Base-by-base conservation (phyloP, 2,329 filamentous ascomycete species). In the Aspergillus caelatus region DNA sequence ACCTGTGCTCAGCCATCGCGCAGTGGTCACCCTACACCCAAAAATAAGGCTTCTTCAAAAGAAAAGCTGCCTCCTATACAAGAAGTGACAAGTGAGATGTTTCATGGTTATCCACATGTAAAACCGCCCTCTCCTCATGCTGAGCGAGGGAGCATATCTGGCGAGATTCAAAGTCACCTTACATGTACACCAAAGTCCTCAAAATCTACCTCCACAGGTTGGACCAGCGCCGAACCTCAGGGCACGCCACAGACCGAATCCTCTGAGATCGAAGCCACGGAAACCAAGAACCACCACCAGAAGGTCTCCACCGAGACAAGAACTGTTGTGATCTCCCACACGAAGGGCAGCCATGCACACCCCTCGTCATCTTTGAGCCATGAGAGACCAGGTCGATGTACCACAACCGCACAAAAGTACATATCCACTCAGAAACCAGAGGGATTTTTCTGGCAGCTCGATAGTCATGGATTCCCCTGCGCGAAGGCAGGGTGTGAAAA, bases 391-490 rank as follows among this genome's bases (percentile, higher is more conserved):
- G 48, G 46, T 16, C n/a, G n/a, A 21, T 53, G 64, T 9, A 63
- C 53, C 21, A 39, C 39, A n/a, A 54, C 67, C 81, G 16, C 46
- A 32, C 52, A 58, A n/a, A 23, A 43, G 2, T 60, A 11, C 7
- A 39, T 58, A 41, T 57, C 62, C 11, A 61, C 36, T 19, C 61
- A 64, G n/a, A 70, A 68, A 43, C 66, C 65, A 11, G 58, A 65
- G 10, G 64, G 62, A 1, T 74, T 70, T 48, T 71, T 72, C 57
- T 75, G 67, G 65, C 70, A 87, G 81, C 60, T 85, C 79, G 63
- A 86, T 79, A 66, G 83, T 80, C 21, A 82, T 80, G 19, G 83
- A 76, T 79, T 87, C 79, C 70, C 62, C n/a, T 79, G 78, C 58
- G 64, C 67, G 16, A 68, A 65, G 55, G 19, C 34, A 2, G 63